Percentiles rank a stretch among this genome's conserved stretches.
These are phyloP conservation scores for Puccinia triticina DNA, from an alignment of 1,284 basidiomycete species.

Conservation along the genomic window DNA sequence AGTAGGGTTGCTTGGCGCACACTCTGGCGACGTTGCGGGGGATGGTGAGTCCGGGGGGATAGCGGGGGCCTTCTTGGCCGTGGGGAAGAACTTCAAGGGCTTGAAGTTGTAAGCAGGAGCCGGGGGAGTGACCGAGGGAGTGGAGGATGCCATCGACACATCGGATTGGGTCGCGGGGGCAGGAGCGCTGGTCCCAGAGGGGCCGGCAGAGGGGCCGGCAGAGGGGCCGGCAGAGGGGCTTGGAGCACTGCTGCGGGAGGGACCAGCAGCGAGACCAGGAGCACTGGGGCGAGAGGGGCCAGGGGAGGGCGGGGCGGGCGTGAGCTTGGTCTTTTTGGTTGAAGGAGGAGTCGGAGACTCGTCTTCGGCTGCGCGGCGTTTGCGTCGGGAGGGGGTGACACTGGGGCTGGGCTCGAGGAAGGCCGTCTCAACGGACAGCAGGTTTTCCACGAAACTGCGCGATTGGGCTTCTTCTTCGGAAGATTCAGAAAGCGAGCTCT, in stretches of 20 bases:
- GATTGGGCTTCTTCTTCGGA: slow-evolving; percentile 3
- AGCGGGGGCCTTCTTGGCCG: not conserved
- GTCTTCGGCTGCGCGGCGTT: not conserved
- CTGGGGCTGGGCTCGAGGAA: not conserved
- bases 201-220: not conserved
- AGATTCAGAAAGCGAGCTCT: not conserved
- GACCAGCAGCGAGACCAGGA: not conserved
- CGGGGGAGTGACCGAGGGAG: not conserved
- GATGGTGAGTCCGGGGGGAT: not conserved
- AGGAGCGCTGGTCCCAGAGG: not conserved
- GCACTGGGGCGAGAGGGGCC: not conserved
- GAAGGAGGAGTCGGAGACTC: not conserved
- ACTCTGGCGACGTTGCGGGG: not conserved
- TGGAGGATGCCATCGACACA: not conserved
- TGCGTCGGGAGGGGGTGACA: not conserved
- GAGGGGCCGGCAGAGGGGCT: too few species aligned
- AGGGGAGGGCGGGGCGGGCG: not conserved
- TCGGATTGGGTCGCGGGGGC: not conserved
- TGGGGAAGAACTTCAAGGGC: slow-evolving; percentile 10
- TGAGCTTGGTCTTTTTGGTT: slow-evolving; percentile 20
- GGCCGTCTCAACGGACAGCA: not conserved
- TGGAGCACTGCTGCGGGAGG: too few species aligned
- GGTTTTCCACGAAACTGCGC: not conserved
- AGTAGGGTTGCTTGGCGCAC: slow-evolving; percentile 25
- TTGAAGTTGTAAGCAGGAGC: not conserved